phyloP scores from a whole-genome alignment of 345 rosid species.

The Pistacia atlantica region DNA sequence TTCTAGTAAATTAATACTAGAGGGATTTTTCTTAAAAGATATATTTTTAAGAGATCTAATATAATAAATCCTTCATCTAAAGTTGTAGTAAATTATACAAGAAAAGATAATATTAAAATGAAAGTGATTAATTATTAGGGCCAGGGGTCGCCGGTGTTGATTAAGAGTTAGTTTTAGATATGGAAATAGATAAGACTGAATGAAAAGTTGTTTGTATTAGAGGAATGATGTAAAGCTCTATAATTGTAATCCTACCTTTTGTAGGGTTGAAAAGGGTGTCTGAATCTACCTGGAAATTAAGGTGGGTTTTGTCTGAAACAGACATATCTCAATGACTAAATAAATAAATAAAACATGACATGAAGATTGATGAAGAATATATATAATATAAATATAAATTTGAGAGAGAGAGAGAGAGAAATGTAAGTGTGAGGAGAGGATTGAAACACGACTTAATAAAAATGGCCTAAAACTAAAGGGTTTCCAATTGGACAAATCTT shows the following conservation, averaged over 20 bases:
- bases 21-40: too few relatives aligned
- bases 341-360: constrained; percentile 3
- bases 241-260: not conserved
- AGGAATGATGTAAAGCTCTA: not conserved
- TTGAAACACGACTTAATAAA: constrained; percentile 36
- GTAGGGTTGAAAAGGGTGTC: constrained; percentile 37
- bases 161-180: not conserved
- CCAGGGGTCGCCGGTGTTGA: too few relatives aligned
- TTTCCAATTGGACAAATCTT: constrained; percentile 33
- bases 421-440: constrained; percentile 37
- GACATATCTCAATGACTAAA: constrained; percentile 17
- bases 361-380: too few relatives aligned
- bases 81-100: too few relatives aligned
- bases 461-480: not conserved
- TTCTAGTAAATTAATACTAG: too few relatives aligned
- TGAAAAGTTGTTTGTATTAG: constrained; percentile 10
- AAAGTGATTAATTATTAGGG: not conserved
- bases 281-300: constrained; percentile 62
- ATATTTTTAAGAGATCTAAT: too few relatives aligned
- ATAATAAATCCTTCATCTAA: too few relatives aligned
- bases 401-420: not conserved
- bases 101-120: too few relatives aligned
- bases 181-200: not conserved
- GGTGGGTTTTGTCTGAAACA: constrained; percentile 51
- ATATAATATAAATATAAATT: not conserved